Base-by-base conservation (phyloP, 2,329 filamentous ascomycete species). In the Arthrobotrys conoides region DNA sequence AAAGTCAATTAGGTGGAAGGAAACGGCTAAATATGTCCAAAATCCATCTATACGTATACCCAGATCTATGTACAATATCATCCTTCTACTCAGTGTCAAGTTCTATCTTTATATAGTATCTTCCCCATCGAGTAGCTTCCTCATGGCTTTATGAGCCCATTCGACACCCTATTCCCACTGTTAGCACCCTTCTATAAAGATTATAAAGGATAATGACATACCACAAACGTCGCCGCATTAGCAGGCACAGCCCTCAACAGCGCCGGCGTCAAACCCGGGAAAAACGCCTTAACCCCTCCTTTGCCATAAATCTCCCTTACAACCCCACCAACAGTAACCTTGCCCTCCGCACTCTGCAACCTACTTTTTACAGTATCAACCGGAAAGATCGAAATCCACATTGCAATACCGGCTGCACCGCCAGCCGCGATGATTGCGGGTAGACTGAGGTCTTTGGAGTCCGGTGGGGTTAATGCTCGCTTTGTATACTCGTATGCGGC, bases 331-430 rank as follows among this genome's bases (percentile, higher is more conserved):
- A 99, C 90, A 0, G 92, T 93, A 63, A 94, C 91, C 81, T 91
- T 91, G 61, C 93, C 94, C 83, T 96, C 92, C 49, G 93, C 93
- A 51, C 93, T 97, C 88, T 99, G 96, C 84, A 99, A 86, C 44
- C 94, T 88, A 80, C 91, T 94, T 89, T 99, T 99, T 86, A 99
- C 91, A 0, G 96, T 99, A 83, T 99, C 96, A 80, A 99, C 89
- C 22, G 96, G 96, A 89, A 99, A 99, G 49, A 99, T 94, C 68
- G 96, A 94, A 81, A 97, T 96, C 96, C 96, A 99, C 96, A 99
- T 99, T 80, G 96, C 96, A 27, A 99, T 90, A 83, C 96, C 96
- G 0, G 96, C 96, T 3, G 91, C 92, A 80, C 93, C 96, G 82
- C 96, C 96, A 1, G 96, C 96, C 30, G 90, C 89, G 82, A 94